Base-by-base conservation (phyloP, 441 rosid species). In the Croton laevigatus region DNA sequence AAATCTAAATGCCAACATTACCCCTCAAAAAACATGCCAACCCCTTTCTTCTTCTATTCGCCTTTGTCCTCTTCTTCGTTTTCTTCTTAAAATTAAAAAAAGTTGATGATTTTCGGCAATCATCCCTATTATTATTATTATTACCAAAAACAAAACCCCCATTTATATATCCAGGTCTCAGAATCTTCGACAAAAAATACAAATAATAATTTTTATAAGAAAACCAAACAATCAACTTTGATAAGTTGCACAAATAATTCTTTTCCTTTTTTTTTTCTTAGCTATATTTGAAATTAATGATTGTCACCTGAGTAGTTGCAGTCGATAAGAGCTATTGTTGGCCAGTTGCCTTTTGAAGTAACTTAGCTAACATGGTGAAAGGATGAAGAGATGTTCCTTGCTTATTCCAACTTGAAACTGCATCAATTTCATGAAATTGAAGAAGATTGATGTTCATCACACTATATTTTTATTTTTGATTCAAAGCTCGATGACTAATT, bases 291-390 rank as follows among this genome's bases (percentile, higher is more conserved):
- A 20, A 20, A 17, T 17, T 27, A 58, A 19, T 5, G 32, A 38
- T 8, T 44, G 4, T n/a, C 45, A 62, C 70, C 76, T 62, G 34
- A 38, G 62, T 40, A 3, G 68, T 34, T 36, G 73, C 72, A 11
- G 78, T 44, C 16, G 70, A 60, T 32, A 20, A 68, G 22, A 76
- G 80, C 1, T 73, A 61, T 67, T 80, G 69, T 16, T 71, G 83
- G 46, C 61, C 67, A 60, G 79, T 65, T 73, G 73, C 70, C 80
- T 86, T 87, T 55, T 84, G 84, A 52, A 92, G 83, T 32, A 88
- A 59, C 72, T 84, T 87, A 71, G 89, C 48, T 74, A 92, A 82
- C 96, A 87, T 92, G 76, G 80, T 80, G 72, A 65, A 71, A 51
- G 64, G 64, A 66, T 13, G 45, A 73, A 69, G 71, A n/a, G 49